Evolutionary conservation across 805 yeast genomes (phyloP).

Genomic region (Myxozyma kluyveri): DNA sequence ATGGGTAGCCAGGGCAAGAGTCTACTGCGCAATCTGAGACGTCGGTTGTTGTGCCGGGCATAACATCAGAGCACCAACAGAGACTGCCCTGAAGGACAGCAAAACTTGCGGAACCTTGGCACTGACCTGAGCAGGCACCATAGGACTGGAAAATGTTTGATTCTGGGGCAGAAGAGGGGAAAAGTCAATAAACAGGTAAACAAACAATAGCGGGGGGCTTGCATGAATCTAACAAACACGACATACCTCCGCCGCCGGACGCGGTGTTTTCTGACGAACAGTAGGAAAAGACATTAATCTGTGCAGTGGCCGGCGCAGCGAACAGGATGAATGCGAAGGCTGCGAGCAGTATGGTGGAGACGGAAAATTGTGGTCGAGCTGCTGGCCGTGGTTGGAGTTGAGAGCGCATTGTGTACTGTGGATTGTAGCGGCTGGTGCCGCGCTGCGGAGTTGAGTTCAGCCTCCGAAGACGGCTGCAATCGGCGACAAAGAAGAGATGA

Average conservation of each 20-base stretch:
- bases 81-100: constrained; percentile 51
- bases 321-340: neutral
- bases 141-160: constrained; percentile 43
- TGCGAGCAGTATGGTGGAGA: neutral
- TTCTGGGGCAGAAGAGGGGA: constrained; percentile 7
- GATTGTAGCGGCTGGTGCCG: too few species aligned
- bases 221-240: neutral
- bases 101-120: constrained; percentile 47
- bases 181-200: neutral
- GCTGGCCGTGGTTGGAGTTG: too few species aligned
- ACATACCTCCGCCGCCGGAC: constrained; percentile 28
- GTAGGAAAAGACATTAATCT: constrained; percentile 30
- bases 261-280: constrained; percentile 48
- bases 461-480: neutral
- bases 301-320: constrained; percentile 1
- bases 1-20: constrained; percentile 47
- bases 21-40: constrained; percentile 38
- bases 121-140: constrained; percentile 53
- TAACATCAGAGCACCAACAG: constrained; percentile 62
- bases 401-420: too few species aligned
- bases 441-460: neutral
- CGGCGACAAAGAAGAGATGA: neutral
- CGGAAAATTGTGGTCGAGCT: too few species aligned
- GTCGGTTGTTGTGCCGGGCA: constrained; percentile 46
- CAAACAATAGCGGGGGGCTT: neutral